A percentile compares a stretch with the other conserved stretches of the same genome.
phyloP scores from a whole-genome alignment of 129 eudicot species.

The Gnaphalium uliginosum region DNA sequence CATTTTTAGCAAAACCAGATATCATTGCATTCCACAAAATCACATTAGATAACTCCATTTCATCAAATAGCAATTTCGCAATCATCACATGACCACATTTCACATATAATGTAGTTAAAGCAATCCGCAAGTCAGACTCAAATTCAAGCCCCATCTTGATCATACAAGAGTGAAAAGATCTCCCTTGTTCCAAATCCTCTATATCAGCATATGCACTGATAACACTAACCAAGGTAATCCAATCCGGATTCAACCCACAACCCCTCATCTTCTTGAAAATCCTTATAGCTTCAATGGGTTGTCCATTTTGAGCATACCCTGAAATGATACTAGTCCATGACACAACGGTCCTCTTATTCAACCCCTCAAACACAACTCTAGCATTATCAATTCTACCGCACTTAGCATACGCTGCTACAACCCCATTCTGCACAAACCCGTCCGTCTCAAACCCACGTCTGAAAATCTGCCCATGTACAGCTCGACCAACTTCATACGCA shows the following conservation, averaged over 20 bases:
- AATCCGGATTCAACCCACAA: conserved; percentile 49
- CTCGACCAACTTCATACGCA: conserved; percentile 46
- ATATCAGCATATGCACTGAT: conserved; percentile 54
- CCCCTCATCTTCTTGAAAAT: conserved; percentile 54
- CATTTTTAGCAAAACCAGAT: conserved; percentile 74
- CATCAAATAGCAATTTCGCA: conserved; percentile 68
- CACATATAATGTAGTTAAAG: conserved; percentile 64
- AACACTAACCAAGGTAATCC: conserved; percentile 66
- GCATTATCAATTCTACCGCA: conserved; percentile 53
- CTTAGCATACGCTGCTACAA: conserved; percentile 66
- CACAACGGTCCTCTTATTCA: conserved; percentile 48
- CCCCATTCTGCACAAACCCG: conserved; percentile 69
- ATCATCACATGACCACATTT: conserved; percentile 62
- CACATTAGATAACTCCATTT: conserved; percentile 49
- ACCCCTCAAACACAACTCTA: conserved; percentile 48
- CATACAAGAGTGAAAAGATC: conserved; percentile 54
- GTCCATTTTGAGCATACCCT: conserved; percentile 62
- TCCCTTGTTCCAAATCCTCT: conserved; percentile 67
- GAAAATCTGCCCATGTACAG: conserved; percentile 61
- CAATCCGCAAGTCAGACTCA: conserved; percentile 60
- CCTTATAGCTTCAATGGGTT: conserved; percentile 59
- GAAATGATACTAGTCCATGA: conserved; percentile 85
- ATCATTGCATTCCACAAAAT: conserved; percentile 87
- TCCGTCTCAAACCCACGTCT: conserved; percentile 60
- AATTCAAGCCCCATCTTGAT: conserved; percentile 69